A percentile compares a stretch with the other conserved stretches of the same genome.
Evolutionary conservation across 768 basidiomycete species (phyloP).

Genomic region (Leccinum aurantiacum): DNA sequence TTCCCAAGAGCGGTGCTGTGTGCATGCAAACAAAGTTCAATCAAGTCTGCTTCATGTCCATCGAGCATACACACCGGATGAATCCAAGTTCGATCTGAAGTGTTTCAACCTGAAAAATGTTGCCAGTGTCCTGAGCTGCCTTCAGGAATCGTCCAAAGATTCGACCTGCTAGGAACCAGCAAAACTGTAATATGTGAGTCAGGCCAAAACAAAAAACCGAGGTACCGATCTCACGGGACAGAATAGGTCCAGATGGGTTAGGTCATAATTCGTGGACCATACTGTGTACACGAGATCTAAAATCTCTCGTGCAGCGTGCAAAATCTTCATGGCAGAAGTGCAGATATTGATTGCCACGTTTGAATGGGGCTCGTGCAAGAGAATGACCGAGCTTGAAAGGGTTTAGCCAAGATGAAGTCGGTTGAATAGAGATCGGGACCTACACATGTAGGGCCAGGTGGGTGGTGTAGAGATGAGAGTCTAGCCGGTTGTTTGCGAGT

Average conservation of each 20-base stretch:
- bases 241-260: slow-evolving; percentile 68
- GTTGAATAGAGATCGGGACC: slow-evolving; percentile 22
- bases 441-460: slow-evolving; percentile 35
- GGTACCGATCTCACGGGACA: slow-evolving; percentile 50
- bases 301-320: slow-evolving; percentile 64
- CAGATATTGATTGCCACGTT: slow-evolving; percentile 57
- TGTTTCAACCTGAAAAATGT: slow-evolving; percentile 55
- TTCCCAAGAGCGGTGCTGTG: slow-evolving; percentile 56
- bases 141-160: slow-evolving; percentile 67
- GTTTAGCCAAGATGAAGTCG: slow-evolving; percentile 36
- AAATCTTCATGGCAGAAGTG: slow-evolving; percentile 65
- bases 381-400: slow-evolving; percentile 55
- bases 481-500: slow-evolving; percentile 51
- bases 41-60: background rate
- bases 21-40: background rate
- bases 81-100: slow-evolving; percentile 66
- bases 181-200: slow-evolving; percentile 42
- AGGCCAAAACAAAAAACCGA: background rate
- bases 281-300: slow-evolving; percentile 66
- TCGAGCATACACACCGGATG: slow-evolving; percentile 49
- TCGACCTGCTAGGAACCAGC: slow-evolving; percentile 69
- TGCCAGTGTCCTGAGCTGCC: slow-evolving; percentile 58
- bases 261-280: slow-evolving; percentile 70
- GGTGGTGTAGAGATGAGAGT: slow-evolving; percentile 54
- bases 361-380: slow-evolving; percentile 78